A percentile compares a stretch with the other conserved stretches of the same genome.
phyloP scores from a whole-genome alignment of 2,329 filamentous ascomycete species.

The Penicillium sp. region DNA sequence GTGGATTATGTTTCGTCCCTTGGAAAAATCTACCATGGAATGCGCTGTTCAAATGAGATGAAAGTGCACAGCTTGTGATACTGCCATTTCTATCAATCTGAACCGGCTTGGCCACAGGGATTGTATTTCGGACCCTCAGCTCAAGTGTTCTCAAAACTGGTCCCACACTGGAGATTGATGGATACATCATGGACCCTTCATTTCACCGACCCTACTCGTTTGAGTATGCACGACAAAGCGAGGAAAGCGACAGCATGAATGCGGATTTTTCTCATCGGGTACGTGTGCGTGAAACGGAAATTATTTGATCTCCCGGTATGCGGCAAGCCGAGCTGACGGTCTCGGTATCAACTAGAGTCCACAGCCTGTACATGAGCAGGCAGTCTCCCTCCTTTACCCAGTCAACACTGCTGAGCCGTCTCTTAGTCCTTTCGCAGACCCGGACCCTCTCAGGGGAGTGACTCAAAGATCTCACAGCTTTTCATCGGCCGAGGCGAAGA shows the following conservation, averaged over 20 bases:
- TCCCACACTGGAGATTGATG: not conserved
- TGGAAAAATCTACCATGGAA: not conserved
- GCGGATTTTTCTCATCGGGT: not conserved
- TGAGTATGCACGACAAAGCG: not conserved
- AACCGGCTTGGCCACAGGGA: constrained; percentile 7
- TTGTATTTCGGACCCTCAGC: constrained; percentile 1
- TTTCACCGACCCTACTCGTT: not conserved
- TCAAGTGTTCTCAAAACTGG: not conserved
- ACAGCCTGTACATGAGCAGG: not conserved
- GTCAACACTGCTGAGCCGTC: not conserved
- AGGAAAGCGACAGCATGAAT: not conserved
- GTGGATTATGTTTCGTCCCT: not conserved
- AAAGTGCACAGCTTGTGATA: constrained; percentile 4
- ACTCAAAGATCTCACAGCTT: not conserved
- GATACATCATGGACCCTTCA: not conserved
- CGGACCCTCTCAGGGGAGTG: not conserved
- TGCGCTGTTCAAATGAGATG: not conserved
- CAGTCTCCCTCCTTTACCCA: not conserved
- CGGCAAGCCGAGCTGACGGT: constrained; percentile 6
- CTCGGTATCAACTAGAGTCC: not conserved
- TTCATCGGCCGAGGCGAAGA: not conserved
- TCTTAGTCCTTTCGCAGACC: not conserved
- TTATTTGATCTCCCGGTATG: not conserved
- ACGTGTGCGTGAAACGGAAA: constrained; percentile 5
- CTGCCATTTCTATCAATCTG: not conserved